Percentiles rank a stretch among this genome's conserved stretches.
Evolutionary conservation across 2,329 filamentous ascomycete genomes (phyloP).

Genomic region (Colletotrichum scovillei): DNA sequence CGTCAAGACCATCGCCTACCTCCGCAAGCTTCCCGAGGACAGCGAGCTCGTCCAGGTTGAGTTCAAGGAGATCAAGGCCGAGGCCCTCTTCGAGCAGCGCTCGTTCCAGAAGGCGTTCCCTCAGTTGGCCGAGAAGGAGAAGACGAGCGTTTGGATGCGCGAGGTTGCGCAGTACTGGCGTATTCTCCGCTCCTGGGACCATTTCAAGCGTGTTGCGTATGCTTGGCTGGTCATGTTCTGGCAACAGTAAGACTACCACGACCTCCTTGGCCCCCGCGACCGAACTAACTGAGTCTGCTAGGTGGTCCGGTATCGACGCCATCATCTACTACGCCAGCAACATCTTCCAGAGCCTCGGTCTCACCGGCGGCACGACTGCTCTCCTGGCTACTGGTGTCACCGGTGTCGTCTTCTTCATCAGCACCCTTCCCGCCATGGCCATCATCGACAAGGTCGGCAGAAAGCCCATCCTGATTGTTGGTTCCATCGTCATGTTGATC

Average conservation of each 20-base stretch:
- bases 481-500: conserved; percentile 51
- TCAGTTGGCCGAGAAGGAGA: conserved; percentile 50
- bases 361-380: conserved; percentile 67
- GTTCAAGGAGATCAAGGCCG: conserved; percentile 55
- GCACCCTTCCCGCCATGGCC: conserved; percentile 45
- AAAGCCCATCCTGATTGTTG: conserved; percentile 51
- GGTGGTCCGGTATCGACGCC: conserved; percentile 43
- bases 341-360: conserved; percentile 73
- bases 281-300: not conserved
- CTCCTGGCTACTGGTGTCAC: conserved; percentile 73
- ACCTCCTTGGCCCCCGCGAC: not conserved
- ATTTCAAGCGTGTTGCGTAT: conserved; percentile 58
- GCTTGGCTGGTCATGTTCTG: conserved; percentile 60
- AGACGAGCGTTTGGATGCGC: conserved; percentile 53
- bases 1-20: conserved; percentile 60
- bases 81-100: conserved; percentile 54
- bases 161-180: conserved; percentile 63
- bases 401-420: conserved; percentile 62
- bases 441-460: conserved; percentile 55
- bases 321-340: conserved; percentile 63
- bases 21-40: conserved; percentile 70
- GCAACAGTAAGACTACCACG: conserved; percentile 53
- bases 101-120: conserved; percentile 58
- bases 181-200: conserved; percentile 58
- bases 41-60: conserved; percentile 69